Percentiles rank a stretch among this genome's conserved stretches.
Evolutionary conservation across 768 basidiomycete species (phyloP).

Genomic region (Leccinellum albellum): DNA sequence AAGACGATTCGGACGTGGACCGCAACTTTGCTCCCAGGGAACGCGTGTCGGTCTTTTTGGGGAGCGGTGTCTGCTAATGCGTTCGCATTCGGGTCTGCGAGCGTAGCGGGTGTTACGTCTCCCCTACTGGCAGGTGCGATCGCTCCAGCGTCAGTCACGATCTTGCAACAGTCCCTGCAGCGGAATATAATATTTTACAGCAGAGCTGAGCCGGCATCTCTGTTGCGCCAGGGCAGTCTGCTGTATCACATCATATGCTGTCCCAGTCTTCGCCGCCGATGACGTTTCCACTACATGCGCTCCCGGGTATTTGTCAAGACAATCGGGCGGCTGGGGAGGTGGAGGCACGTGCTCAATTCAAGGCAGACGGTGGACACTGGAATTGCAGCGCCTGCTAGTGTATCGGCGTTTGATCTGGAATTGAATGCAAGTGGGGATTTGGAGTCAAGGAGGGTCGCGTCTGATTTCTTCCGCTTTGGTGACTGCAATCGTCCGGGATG

Average conservation of each 20-base stretch:
- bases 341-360: slow-evolving; percentile 73
- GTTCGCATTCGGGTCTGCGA: slow-evolving; percentile 31
- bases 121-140: slow-evolving; percentile 44
- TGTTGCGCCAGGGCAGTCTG: slow-evolving; percentile 13
- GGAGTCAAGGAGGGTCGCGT: no score
- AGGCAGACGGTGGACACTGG: slow-evolving; percentile 36
- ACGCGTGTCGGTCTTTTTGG: slow-evolving; percentile 36
- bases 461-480: no score
- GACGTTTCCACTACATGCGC: slow-evolving; percentile 56
- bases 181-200: slow-evolving; percentile 46
- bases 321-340: slow-evolving; percentile 77
- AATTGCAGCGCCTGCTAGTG: slow-evolving; percentile 38
- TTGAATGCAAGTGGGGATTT: slow-evolving; percentile 55
- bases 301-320: slow-evolving; percentile 79
- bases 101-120: slow-evolving; percentile 18
- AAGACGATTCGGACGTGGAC: slow-evolving; percentile 71
- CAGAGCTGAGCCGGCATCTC: slow-evolving; percentile 38
- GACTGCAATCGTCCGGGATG: no score
- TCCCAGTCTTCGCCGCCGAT: slow-evolving; percentile 40
- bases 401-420: slow-evolving; percentile 72
- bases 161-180: slow-evolving; percentile 61
- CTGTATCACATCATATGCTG: slow-evolving; percentile 3
- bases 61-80: slow-evolving; percentile 40
- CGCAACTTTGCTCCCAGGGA: slow-evolving; percentile 67
- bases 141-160: slow-evolving; percentile 53